Conservation (phyloP, 106 monocot species). For the Dendrobium officinale region DNA sequence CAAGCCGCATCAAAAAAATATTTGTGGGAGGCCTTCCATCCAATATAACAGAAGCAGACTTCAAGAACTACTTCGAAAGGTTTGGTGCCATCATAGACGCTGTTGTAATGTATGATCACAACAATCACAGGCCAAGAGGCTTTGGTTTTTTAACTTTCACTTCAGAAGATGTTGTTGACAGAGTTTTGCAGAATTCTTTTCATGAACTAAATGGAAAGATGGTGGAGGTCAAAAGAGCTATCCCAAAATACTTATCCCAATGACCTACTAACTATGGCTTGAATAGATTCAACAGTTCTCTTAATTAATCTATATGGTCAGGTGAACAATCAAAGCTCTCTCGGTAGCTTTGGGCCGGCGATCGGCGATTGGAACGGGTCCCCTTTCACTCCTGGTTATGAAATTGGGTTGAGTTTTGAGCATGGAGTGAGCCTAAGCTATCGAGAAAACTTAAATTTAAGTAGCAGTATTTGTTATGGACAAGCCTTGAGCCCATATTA, state of each 20-base stretch:
- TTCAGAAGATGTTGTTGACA: slow-evolving; percentile 33
- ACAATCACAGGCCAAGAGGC: slow-evolving; percentile 33
- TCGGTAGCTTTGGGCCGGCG: slow-evolving; percentile 45
- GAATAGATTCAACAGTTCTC: slow-evolving; percentile 32
- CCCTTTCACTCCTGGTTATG: slow-evolving; percentile 57
- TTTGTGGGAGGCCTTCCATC: slow-evolving; percentile 34
- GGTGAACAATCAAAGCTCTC: slow-evolving; percentile 38
- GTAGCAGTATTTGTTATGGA: slow-evolving; percentile 35
- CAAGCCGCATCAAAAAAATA: slow-evolving; percentile 28
- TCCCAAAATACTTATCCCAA: slow-evolving; percentile 37
- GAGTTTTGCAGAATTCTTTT: slow-evolving; percentile 21
- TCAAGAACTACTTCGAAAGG: slow-evolving; percentile 28
- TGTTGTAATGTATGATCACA: slow-evolving; percentile 39
- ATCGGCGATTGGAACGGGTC: slow-evolving; percentile 44
- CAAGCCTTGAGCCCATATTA: slow-evolving; percentile 36
- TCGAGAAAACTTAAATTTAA: slow-evolving; percentile 37
- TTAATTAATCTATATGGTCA: slow-evolving; percentile 42
- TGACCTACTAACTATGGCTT: slow-evolving; percentile 24
- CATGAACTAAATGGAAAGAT: slow-evolving; percentile 36
- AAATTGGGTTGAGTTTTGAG: slow-evolving; percentile 67
- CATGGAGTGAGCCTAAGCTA: slow-evolving; percentile 38
- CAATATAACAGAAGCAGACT: slow-evolving; percentile 24
- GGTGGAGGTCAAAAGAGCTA: slow-evolving; percentile 37
- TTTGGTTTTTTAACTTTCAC: slow-evolving; percentile 35
- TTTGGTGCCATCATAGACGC: slow-evolving; percentile 32